Conservation (phyloP, 495 filamentous ascomycete genomes). For the Cryomyces minteri region DNA sequence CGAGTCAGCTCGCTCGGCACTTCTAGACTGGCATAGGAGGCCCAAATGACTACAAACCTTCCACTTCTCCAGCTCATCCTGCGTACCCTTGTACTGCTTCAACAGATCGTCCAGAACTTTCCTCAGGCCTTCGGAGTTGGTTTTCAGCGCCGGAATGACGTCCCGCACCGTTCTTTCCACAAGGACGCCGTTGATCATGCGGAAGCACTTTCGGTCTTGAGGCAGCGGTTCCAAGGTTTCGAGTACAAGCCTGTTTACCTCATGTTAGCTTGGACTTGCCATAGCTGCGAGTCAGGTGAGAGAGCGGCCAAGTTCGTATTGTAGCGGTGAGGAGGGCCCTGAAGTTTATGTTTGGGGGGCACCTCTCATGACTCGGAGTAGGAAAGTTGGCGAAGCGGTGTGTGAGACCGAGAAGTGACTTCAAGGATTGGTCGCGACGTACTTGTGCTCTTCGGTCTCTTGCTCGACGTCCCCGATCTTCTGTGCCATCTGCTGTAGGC, state of each 20-base stretch:
- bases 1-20: too few species aligned
- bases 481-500: constrained; percentile 76
- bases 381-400: constrained; percentile 7
- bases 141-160: constrained; percentile 75
- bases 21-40: too few species aligned
- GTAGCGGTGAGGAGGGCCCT: neutral
- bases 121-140: constrained; percentile 88
- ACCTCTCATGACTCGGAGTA: constrained; percentile 1
- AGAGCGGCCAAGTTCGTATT: constrained; percentile 1
- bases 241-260: constrained; percentile 58
- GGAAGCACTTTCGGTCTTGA: constrained; percentile 86
- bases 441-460: constrained; percentile 97
- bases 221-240: constrained; percentile 78
- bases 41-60: constrained; percentile 44
- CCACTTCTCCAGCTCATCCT: constrained; percentile 93
- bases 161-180: constrained; percentile 87
- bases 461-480: constrained; percentile 97
- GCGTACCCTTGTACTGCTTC: constrained; percentile 92
- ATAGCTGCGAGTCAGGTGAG: neutral
- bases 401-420: neutral
- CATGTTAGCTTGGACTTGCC: neutral
- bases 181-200: constrained; percentile 93
- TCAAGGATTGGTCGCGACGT: constrained; percentile 16
- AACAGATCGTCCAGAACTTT: constrained; percentile 91
- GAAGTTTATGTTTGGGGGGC: neutral